Evolutionary conservation across 1,284 basidiomycete species (phyloP), one percentile per base, ranked within the genome.

Genomic region (Rhodotorula sp.): DNA sequence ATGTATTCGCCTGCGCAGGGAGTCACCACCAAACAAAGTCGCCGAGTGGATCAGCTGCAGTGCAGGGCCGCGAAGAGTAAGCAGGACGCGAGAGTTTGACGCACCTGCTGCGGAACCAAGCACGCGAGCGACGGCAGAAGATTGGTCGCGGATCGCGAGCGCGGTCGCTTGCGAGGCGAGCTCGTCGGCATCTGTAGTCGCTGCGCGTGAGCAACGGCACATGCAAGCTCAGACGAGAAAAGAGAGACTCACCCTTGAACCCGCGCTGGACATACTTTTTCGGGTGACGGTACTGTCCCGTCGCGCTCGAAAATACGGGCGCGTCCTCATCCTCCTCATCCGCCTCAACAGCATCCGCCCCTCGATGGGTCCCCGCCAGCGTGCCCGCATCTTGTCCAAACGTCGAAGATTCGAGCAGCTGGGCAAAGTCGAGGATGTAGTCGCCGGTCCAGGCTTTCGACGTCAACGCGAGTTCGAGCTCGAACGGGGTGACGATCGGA

Each of bases 401-500:
- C 0, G 51, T 56, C 12, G 69, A 74, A 54, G 58, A 43, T 2
- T 85, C 81, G 29, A 96, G 81, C 1, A 95, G 83, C 76, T 85
- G 85, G 48, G 87, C 88, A 73, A 98, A 91, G 79, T 94, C 89
- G 5, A 95, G 85, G 15, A 91, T 86, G 78, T 97, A 96, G 67
- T 86, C 85, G 0, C 92, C 91, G 1, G 86, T 89, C 93, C 92
- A 96, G 48, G 51, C 76, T 71, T 66, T 80, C 67, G 46, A 76
- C 18, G 77, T 79, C 46, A 99, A 84, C 0, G 95, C 93, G 5
- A 97, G 83, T 77, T 91, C 87, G 56, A 98, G 85, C 81, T 99
- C 97, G 81, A 89, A 97, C 0, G 97, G 97, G 1, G 96, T 98
- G 34, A 99, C 86, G 65, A 99, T 96, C 0, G 96, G 95, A 29